Evolutionary conservation across 129 eudicot genomes (phyloP), one percentile per base, ranked within the genome.

Genomic region (Helianthus tuberosus): DNA sequence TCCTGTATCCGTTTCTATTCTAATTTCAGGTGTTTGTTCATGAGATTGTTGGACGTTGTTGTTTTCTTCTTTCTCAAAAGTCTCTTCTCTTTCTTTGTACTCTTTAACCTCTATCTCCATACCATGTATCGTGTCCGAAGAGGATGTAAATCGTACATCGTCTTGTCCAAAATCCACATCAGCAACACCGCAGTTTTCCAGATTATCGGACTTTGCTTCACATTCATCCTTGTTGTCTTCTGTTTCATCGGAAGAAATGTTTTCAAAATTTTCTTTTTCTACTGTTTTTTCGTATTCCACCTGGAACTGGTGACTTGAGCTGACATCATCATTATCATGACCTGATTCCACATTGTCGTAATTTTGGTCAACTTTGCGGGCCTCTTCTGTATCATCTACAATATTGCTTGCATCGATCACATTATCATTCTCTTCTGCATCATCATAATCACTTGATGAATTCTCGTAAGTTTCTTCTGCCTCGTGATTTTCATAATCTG

Each of bases 361-460:
- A 2, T 13, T 12, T 61, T 32, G 46, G 20, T 61, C 23, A 66
- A 64, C 20, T 53, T 41, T 60, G 63, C 77, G 65, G 46, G 79
- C 53, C 50, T 83, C 85, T 68, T 68, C 57, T 25, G 55, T 68
- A 68, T 80, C 81, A 29, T n/a, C 32, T 47, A 68, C 69, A 63
- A 58, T 57, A 74, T 47, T 47, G 17, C 63, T 47, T 69, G 57
- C 77, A 69, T 70, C 58, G 39, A 64, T 36, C 59, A 71, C 47
- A 20, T 64, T 71, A 29, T 79, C 86, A 67, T 60, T 84, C 48
- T 38, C 91, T 81, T 81, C 79, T 11, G 79, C 84, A 72, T 81
- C 86, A 74, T 36, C 36, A 74, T 79, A 68, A 43, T 75, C 78
- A 47, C 73, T 75, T 25, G 82, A 79, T 16, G 83, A 72, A 43